Evolutionary conservation across 2,329 filamentous ascomycete genomes (phyloP).

Genomic region (Daldinia sp.): DNA sequence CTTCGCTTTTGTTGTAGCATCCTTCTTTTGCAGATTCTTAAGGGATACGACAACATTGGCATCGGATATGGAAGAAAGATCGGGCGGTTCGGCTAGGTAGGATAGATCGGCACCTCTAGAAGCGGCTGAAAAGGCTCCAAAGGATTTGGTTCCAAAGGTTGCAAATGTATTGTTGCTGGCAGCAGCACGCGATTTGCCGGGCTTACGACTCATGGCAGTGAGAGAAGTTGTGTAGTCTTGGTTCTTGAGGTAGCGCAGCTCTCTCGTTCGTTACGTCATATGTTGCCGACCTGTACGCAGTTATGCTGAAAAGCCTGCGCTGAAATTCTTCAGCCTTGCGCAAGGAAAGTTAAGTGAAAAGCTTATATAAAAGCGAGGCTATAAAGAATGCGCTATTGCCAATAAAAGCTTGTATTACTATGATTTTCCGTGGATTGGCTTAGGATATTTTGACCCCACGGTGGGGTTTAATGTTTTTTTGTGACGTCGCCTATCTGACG

Average conservation of each 20-base stretch:
- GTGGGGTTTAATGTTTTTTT: conserved; percentile 40
- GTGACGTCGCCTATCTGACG: conserved; percentile 40
- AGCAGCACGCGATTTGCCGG: conserved; percentile 47
- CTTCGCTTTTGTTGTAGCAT: conserved; percentile 90
- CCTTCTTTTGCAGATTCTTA: conserved; percentile 93
- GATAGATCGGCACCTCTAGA: conserved; percentile 71
- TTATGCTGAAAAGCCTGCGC: background rate
- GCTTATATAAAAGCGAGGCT: background rate
- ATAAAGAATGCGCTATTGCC: background rate
- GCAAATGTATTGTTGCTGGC: conserved; percentile 49
- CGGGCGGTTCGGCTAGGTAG: conserved; percentile 87
- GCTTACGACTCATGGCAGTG: conserved; percentile 50
- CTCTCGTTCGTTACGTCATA: conserved; percentile 5
- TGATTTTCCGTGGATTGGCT: background rate
- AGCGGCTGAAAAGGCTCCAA: conserved; percentile 56
- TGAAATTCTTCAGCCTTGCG: background rate
- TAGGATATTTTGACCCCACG: conserved; percentile 49
- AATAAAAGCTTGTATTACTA: conserved; percentile 2
- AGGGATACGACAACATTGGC: conserved; percentile 88
- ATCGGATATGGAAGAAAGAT: conserved; percentile 81
- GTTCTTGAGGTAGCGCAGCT: conserved; percentile 1
- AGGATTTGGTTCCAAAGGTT: conserved; percentile 39
- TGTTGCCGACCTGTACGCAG: background rate
- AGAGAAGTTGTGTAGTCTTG: conserved; percentile 13
- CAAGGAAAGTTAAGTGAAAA: background rate